phyloP scores from a whole-genome alignment of 345 rosid species.

The Salix viminalis region DNA sequence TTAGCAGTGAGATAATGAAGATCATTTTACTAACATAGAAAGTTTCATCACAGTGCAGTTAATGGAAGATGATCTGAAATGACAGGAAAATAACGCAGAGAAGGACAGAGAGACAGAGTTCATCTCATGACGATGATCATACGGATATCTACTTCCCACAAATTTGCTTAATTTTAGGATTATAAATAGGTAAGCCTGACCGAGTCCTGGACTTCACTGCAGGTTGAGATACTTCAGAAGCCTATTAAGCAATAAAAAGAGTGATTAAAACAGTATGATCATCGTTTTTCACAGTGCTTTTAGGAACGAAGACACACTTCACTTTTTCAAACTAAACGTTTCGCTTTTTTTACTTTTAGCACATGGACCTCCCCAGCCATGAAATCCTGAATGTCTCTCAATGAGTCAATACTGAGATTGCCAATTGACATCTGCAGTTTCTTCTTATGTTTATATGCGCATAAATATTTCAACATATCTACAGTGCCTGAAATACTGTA shows the following conservation, averaged over 20 bases:
- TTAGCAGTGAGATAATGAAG: not conserved
- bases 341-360: not conserved
- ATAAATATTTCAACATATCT: not conserved
- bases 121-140: not conserved
- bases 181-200: not conserved
- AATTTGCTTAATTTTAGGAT: not conserved
- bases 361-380: not conserved
- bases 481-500: not conserved
- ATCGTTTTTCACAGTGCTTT: no score
- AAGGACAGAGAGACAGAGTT: not conserved
- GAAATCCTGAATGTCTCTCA: not conserved
- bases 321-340: not conserved
- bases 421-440: not conserved
- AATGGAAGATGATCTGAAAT: not conserved
- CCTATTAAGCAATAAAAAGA: constrained; percentile 8
- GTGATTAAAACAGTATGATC: no score
- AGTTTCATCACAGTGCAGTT: not conserved
- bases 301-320: not conserved
- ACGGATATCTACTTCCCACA: not conserved
- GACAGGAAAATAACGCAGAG: not conserved
- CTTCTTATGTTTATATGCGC: not conserved
- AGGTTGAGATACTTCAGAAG: constrained; percentile 23
- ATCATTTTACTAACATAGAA: not conserved
- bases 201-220: constrained; percentile 8
- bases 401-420: not conserved